phyloP scores from a whole-genome alignment of 2,329 filamentous ascomycete species.

The Arthrobotrys conoides region DNA sequence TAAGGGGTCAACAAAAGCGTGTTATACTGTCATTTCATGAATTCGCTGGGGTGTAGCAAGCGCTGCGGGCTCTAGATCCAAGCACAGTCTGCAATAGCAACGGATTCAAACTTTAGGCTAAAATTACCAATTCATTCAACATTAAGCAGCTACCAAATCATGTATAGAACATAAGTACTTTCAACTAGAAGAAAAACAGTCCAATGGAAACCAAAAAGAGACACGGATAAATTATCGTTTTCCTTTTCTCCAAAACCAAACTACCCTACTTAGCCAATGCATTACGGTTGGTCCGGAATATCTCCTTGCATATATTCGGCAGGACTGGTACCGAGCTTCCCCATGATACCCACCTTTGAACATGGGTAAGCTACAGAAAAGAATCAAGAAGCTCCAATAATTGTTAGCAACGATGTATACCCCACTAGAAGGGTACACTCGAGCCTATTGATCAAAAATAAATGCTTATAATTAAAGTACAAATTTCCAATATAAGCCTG shows the following conservation, averaged over 20 bases:
- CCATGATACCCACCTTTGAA: constrained; percentile 18
- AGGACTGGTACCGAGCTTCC: constrained; percentile 48
- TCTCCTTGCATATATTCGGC: constrained; percentile 42
- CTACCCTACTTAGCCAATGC: constrained; percentile 24
- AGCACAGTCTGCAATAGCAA: background rate
- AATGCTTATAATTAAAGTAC: background rate
- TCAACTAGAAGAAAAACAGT: background rate
- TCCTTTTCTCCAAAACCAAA: constrained; percentile 1
- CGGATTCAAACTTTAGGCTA: background rate
- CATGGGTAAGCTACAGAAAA: constrained; percentile 24
- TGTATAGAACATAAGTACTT: background rate
- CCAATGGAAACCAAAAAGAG: background rate
- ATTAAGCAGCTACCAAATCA: background rate
- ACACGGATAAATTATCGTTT: constrained; percentile 6
- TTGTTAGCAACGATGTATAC: constrained; percentile 9
- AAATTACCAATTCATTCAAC: background rate
- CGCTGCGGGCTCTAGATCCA: background rate
- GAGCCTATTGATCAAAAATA: background rate
- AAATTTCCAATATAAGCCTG: background rate
- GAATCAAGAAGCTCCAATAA: background rate
- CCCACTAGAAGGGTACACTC: constrained; percentile 23
- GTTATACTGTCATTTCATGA: constrained; percentile 1
- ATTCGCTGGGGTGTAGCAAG: background rate
- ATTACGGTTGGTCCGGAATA: constrained; percentile 45
- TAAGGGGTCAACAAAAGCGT: background rate